These are phyloP conservation scores for Centella asiatica DNA, from an alignment of 129 eudicot species.

Conservation along the genomic window DNA sequence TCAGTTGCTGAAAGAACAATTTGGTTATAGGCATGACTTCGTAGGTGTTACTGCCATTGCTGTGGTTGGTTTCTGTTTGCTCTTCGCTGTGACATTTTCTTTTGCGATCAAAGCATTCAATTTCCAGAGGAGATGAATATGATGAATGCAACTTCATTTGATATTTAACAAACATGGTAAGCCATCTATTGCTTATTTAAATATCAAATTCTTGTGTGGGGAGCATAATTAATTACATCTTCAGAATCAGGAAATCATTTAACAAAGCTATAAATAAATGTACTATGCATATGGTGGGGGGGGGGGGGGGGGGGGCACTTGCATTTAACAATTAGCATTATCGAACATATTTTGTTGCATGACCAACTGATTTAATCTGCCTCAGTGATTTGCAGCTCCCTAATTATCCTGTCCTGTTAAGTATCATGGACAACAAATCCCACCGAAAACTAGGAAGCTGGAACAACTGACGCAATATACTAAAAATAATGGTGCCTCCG, in stretches of 20 bases:
- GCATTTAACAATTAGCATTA: neutral
- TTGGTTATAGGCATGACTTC: constrained; percentile 64
- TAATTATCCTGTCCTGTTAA: neutral
- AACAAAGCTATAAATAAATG: too few relatives aligned
- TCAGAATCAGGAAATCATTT: too few relatives aligned
- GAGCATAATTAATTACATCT: neutral
- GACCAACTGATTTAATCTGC: neutral
- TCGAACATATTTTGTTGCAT: neutral
- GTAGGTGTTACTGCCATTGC: constrained; percentile 50
- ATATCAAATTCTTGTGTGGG: neutral
- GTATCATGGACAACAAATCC: neutral
- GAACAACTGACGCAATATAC: neutral
- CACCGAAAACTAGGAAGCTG: neutral
- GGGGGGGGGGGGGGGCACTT: too few relatives aligned
- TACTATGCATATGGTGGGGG: too few relatives aligned
- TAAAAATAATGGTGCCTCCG: neutral
- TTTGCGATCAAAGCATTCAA: constrained; percentile 68
- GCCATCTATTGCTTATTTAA: neutral
- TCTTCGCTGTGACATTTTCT: constrained; percentile 64
- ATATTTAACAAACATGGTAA: constrained; percentile 11
- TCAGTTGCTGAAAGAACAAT: constrained; percentile 50
- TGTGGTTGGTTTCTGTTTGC: constrained; percentile 60
- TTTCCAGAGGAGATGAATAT: constrained; percentile 66
- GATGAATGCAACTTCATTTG: neutral
- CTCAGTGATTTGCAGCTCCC: constrained; percentile 1